These are phyloP conservation scores for Epichloe scottii DNA, from an alignment of 2,329 filamentous ascomycete genomes.

Conservation along the genomic window DNA sequence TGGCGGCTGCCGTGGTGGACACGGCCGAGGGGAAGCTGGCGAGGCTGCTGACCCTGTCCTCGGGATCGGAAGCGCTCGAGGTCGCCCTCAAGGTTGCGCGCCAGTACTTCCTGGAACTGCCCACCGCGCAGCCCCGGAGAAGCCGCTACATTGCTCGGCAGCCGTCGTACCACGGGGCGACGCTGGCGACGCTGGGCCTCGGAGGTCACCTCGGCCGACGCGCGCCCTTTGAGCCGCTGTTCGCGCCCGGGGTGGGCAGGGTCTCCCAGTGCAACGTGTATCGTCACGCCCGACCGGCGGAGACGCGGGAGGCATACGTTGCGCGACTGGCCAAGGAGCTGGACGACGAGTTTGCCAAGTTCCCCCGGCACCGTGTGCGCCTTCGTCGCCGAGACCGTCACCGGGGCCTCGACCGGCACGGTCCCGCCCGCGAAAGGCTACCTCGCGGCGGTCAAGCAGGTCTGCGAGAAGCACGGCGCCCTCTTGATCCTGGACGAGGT, in stretches of 20 bases:
- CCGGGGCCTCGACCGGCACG: conserved; percentile 37
- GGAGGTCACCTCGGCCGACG: too few relatives aligned
- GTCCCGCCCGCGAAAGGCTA: conserved; percentile 40
- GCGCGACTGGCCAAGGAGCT: conserved; percentile 28
- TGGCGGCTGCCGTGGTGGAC: conserved; percentile 16
- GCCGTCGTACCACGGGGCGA: conserved; percentile 33
- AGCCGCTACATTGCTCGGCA: conserved; percentile 29
- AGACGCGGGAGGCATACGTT: conserved; percentile 28
- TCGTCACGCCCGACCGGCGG: conserved; percentile 6
- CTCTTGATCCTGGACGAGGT: conserved; percentile 48
- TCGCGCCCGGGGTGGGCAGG: too few relatives aligned
- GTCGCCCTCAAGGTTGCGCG: conserved; percentile 34
- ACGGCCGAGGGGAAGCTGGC: conserved; percentile 11
- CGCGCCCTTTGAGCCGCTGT: too few relatives aligned
- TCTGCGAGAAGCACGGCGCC: conserved; percentile 43
- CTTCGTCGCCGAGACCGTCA: conserved; percentile 38
- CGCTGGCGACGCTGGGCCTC: too few relatives aligned
- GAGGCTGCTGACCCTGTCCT: conserved; percentile 14
- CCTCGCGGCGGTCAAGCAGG: conserved; percentile 35
- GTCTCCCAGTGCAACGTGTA: too few relatives aligned
- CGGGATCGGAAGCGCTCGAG: conserved; percentile 28
- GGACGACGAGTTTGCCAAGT: conserved; percentile 31
- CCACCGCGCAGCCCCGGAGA: conserved; percentile 20
- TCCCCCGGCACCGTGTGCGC: conserved; percentile 32
- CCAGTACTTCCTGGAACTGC: conserved; percentile 32